phyloP scores from a whole-genome alignment of 2,329 filamentous ascomycete genomes.

The Clonostachys sp. region DNA sequence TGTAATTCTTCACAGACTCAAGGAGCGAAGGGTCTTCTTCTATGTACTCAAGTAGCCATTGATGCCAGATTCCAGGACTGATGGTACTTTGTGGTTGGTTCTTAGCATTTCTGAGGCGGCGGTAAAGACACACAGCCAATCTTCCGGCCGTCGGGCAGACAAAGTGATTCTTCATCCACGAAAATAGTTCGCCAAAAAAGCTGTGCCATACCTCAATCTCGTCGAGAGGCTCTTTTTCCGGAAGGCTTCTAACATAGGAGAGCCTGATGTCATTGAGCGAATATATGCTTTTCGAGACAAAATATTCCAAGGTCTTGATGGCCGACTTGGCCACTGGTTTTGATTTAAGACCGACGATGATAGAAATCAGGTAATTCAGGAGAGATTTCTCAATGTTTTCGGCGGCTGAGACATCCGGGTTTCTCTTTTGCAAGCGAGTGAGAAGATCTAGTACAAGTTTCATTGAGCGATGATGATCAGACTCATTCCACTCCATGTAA shows the following conservation, averaged over 20 bases:
- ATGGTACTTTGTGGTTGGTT: constrained; percentile 14
- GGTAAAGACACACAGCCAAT: constrained; percentile 54
- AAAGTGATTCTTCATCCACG: constrained; percentile 33
- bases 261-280: constrained; percentile 36
- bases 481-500: constrained; percentile 64
- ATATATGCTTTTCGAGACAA: constrained; percentile 57
- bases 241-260: constrained; percentile 26
- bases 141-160: constrained; percentile 58
- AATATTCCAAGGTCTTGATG: constrained; percentile 61
- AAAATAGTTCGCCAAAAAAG: not conserved
- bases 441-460: constrained; percentile 57
- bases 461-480: constrained; percentile 60
- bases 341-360: constrained; percentile 55
- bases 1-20: constrained; percentile 60
- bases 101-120: constrained; percentile 29
- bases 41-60: constrained; percentile 50
- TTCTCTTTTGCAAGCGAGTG: constrained; percentile 42
- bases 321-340: constrained; percentile 66
- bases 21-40: constrained; percentile 43
- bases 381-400: constrained; percentile 36
- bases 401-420: constrained; percentile 35
- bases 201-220: not conserved
- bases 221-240: not conserved
- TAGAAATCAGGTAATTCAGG: constrained; percentile 48
- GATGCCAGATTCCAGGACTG: constrained; percentile 43